Conservation (phyloP, 306 rosid species). For the Phaseolus lunatus region DNA sequence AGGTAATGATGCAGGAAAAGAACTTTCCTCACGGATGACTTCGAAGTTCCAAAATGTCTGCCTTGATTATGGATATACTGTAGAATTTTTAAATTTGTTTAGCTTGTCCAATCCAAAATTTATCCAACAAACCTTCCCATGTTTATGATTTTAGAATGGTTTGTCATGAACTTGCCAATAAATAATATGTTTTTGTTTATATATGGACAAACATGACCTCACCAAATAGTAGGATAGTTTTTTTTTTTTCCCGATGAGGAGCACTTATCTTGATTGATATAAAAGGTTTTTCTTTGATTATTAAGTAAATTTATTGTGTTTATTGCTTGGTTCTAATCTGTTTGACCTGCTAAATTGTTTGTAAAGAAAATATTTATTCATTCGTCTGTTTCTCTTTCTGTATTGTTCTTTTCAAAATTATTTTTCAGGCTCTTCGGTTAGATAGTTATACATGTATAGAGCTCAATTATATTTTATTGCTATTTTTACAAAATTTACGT, state of each 20-base stretch:
- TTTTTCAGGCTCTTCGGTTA: neutral
- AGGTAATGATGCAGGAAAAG: slow-evolving; percentile 27
- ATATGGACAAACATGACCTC: neutral
- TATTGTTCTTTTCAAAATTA: neutral
- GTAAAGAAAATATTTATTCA: neutral
- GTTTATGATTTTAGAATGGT: slow-evolving; percentile 31
- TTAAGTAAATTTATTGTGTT: neutral
- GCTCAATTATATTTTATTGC: neutral
- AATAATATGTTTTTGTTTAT: slow-evolving; percentile 9
- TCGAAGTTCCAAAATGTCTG: slow-evolving; percentile 12
- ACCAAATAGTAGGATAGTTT: slow-evolving; percentile 1
- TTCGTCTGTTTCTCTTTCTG: neutral
- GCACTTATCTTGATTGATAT: slow-evolving; percentile 9
- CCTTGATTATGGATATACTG: slow-evolving; percentile 30
- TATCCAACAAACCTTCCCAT: neutral
- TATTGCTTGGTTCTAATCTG: slow-evolving; percentile 22
- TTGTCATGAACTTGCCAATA: slow-evolving; percentile 18
- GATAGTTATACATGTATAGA: slow-evolving; percentile 1
- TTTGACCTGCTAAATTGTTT: slow-evolving; percentile 31
- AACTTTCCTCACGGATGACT: slow-evolving; percentile 2
- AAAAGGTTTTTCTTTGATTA: slow-evolving; percentile 1
- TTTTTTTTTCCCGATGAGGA: neutral
- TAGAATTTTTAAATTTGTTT: slow-evolving; percentile 24
- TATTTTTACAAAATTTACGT: neutral
- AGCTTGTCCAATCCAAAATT: slow-evolving; percentile 26